phyloP scores from a whole-genome alignment of 2,329 filamentous ascomycete genomes.

The Camillea tinctor region DNA sequence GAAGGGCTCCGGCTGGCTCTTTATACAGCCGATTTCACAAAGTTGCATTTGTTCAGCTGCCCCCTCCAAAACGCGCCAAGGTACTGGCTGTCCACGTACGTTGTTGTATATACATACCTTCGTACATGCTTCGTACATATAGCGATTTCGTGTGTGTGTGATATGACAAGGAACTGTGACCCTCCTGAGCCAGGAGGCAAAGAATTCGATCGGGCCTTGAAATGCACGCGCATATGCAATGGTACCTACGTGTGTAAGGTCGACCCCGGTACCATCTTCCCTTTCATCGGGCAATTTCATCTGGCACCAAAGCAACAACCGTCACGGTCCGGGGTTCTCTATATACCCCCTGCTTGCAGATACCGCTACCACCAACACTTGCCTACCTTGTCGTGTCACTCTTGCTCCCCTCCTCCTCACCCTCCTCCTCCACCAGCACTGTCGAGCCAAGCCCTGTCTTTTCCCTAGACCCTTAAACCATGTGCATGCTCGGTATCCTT shows the following conservation, averaged over 20 bases:
- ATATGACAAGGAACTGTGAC: background rate
- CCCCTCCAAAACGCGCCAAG: background rate
- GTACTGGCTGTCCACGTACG: background rate
- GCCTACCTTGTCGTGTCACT: constrained; percentile 27
- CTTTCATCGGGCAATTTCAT: constrained; percentile 45
- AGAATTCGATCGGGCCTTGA: constrained; percentile 21
- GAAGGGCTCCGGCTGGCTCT: background rate
- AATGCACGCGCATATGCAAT: constrained; percentile 28
- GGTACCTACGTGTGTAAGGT: constrained; percentile 31
- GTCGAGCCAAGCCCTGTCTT: constrained; percentile 5
- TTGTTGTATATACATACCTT: too few relatives aligned
- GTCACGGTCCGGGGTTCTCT: constrained; percentile 32
- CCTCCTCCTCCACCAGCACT: background rate
- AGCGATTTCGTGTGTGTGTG: background rate
- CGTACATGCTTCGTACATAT: too few relatives aligned
- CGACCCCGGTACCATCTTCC: constrained; percentile 29
- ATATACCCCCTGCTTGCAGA: constrained; percentile 27
- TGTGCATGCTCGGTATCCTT: constrained; percentile 27
- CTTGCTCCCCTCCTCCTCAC: background rate
- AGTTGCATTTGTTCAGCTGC: background rate
- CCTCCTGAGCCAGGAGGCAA: background rate
- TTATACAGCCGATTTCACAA: background rate
- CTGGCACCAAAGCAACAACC: constrained; percentile 37
- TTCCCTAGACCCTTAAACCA: constrained; percentile 32
- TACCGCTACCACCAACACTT: constrained; percentile 8